These are phyloP conservation scores for Epichloe festucae DNA, from an alignment of 2,329 filamentous ascomycete genomes.

Conservation along the genomic window DNA sequence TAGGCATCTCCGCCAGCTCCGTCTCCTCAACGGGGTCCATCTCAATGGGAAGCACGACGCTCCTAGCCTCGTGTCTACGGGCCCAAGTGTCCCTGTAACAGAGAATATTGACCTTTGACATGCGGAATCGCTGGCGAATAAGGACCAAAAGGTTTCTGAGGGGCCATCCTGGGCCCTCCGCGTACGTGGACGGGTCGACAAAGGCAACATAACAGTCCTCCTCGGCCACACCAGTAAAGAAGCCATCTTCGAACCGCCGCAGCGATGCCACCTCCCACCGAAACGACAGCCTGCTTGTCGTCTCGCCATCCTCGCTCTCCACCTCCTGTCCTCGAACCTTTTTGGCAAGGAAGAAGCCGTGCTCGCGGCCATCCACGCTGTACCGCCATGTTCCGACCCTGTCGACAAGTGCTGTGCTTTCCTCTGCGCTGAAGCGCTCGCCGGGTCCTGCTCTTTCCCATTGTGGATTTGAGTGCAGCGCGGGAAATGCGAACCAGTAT, in stretches of 20 bases:
- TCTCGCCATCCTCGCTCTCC: constrained; percentile 38
- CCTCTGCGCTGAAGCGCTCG: constrained; percentile 45
- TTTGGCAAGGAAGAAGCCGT: constrained; percentile 94
- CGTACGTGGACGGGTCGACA: constrained; percentile 83
- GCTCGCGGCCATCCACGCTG: constrained; percentile 65
- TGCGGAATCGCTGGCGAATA: constrained; percentile 66
- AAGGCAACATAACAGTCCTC: constrained; percentile 77
- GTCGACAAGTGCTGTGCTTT: constrained; percentile 71
- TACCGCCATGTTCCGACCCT: constrained; percentile 80
- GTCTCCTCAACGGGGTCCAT: constrained; percentile 35
- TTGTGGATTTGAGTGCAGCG: constrained; percentile 72
- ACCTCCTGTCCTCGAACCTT: constrained; percentile 37
- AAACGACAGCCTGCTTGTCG: constrained; percentile 40
- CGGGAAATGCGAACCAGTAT: constrained; percentile 97
- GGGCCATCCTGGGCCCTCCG: constrained; percentile 82
- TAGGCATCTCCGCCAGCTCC: constrained; percentile 52
- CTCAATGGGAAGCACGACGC: constrained; percentile 59
- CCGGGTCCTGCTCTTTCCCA: constrained; percentile 56
- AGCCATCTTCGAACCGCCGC: constrained; percentile 69
- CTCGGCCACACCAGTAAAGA: constrained; percentile 62
- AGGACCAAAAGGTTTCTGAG: constrained; percentile 79
- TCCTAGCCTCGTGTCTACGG: constrained; percentile 66
- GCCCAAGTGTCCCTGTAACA: constrained; percentile 80
- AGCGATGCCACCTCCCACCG: constrained; percentile 69
- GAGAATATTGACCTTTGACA: constrained; percentile 68